Percentiles rank a stretch among this genome's conserved stretches.
Conservation (phyloP, 2,329 filamentous ascomycete genomes). For the Ambrosiella cleistominuta region DNA sequence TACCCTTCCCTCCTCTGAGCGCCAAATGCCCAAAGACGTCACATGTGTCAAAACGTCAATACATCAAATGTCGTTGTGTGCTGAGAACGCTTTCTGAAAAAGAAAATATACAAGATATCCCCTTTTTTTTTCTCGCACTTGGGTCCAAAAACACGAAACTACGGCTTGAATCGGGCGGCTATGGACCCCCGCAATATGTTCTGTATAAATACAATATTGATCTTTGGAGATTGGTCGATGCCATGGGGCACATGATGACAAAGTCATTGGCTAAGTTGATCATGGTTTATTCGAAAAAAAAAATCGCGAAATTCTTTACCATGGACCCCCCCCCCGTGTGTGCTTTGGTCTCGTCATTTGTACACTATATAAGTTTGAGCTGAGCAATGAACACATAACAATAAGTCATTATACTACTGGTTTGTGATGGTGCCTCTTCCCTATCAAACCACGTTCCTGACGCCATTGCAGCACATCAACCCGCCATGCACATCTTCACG, state of each 20-base stretch:
- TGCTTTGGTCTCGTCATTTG: too few relatives aligned
- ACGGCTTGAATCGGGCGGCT: background rate
- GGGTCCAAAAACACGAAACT: background rate
- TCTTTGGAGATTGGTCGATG: background rate
- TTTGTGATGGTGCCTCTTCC: too few relatives aligned
- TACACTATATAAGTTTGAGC: too few relatives aligned
- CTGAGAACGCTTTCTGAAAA: background rate
- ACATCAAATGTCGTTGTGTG: background rate
- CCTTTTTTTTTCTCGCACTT: background rate
- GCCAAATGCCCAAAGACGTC: too few relatives aligned
- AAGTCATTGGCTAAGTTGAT: background rate
- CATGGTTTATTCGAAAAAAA: too few relatives aligned
- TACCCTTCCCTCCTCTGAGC: background rate
- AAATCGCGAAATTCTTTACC: too few relatives aligned
- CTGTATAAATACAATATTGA: background rate
- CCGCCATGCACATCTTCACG: too few relatives aligned
- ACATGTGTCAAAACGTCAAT: background rate
- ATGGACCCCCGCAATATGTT: background rate
- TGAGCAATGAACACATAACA: too few relatives aligned
- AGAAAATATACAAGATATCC: background rate
- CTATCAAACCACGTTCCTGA: too few relatives aligned
- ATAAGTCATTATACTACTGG: too few relatives aligned
- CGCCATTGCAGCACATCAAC: too few relatives aligned
- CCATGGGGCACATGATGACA: background rate
- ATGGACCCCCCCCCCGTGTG: too few relatives aligned